Base-by-base conservation (phyloP, 2,329 filamentous ascomycete genomes). In the Trichoderma arundinaceum region DNA sequence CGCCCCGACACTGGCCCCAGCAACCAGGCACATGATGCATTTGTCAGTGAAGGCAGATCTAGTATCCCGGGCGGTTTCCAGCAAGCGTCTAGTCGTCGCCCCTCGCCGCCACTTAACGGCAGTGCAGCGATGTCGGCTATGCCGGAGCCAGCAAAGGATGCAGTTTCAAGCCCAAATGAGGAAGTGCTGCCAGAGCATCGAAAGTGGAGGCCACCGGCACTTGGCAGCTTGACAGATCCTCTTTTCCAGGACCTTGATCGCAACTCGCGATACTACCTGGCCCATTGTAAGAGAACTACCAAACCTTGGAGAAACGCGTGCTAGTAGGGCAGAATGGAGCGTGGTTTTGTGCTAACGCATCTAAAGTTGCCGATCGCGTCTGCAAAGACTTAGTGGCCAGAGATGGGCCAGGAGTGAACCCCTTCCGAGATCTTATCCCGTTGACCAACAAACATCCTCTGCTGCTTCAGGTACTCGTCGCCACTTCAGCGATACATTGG, bases 361-460 rank as follows among this genome's bases (percentile, higher is more conserved):
- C 59, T 32, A n/a, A 46, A 84, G 77, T 83, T 77, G 73, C 79
- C 72, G 71, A 79, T 66, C 74, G 82, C 59, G 77, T 88, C 64
- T 87, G 84, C 73, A 80, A 82, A 72, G 84, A 86, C 69, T 79
- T 87, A 54, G 81, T 84, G 44, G 77, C 81, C 62, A 78, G 83
- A 69, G 82, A 84, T 72, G 76, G 76, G 3, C 77, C 78, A 7
- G 77, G 76, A 44, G 75, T 72, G 66, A 84, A 84, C 64, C 82
- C 82, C 3, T 84, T 84, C 61, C 78, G 80, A 61, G 78, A 83
- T 68, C 75, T 84, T 19, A 77, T 84, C 48, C 82, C 82, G 3
- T 74, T 83, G 63, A 82, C 81, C 15, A 76, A 77, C 66, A 74
- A 74, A 32, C 78, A 83, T 64, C 78, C 81, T 19, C 77, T 82